Percentiles rank a stretch among this genome's conserved stretches.
Evolutionary conservation across 2,329 filamentous ascomycete genomes (phyloP).

Genomic region (Teratosphaeria epicoccoides): DNA sequence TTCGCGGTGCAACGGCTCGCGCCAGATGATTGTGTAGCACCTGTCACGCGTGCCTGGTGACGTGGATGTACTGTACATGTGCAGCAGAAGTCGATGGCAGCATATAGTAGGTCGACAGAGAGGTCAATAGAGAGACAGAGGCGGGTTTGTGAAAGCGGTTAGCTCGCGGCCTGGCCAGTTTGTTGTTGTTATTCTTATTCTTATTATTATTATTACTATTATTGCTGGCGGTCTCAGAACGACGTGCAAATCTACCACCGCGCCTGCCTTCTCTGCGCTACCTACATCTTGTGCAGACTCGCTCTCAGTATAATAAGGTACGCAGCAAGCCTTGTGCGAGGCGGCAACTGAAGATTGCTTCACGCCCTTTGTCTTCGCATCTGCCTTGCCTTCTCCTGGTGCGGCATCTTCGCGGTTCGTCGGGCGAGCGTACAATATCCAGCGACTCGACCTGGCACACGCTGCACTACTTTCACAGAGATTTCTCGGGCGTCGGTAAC

Average conservation of each 20-base stretch:
- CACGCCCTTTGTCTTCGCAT: not conserved
- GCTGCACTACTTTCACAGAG: not conserved
- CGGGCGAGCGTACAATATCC: not conserved
- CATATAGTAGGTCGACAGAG: not conserved
- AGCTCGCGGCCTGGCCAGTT: not conserved
- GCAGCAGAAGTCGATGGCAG: not conserved
- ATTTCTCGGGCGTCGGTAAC: too few species aligned
- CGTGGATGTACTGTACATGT: not conserved
- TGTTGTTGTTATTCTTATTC: too few species aligned
- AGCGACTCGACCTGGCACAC: not conserved
- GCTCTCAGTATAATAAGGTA: too few species aligned
- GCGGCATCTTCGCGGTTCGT: not conserved
- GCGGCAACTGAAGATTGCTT: not conserved
- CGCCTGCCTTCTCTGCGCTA: too few species aligned
- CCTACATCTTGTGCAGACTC: too few species aligned
- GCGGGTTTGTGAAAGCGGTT: not conserved
- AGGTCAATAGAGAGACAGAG: too few species aligned
- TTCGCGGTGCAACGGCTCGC: not conserved
- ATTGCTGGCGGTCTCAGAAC: too few species aligned
- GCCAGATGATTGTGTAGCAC: too few species aligned
- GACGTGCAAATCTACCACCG: too few species aligned
- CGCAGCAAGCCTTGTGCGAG: not conserved
- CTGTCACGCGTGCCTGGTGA: not conserved
- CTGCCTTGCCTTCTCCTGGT: not conserved
- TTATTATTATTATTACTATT: too few species aligned